Base-by-base conservation (phyloP, 202 grass and related monocot species). In the Saccharum hybrid region DNA sequence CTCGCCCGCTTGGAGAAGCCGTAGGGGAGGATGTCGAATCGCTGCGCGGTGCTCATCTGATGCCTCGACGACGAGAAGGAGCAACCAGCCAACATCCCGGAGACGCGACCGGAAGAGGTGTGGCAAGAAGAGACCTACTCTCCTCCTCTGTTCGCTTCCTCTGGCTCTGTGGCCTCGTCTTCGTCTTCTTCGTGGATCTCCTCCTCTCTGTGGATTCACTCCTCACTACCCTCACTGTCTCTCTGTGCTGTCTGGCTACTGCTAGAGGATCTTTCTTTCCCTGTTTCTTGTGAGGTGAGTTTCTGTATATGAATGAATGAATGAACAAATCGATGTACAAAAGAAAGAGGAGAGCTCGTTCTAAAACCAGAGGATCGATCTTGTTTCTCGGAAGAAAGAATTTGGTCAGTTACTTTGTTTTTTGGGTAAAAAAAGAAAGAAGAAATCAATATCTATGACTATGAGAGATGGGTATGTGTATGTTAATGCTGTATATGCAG, bases 1-100 rank as follows among this genome's bases (percentile, higher is more conserved):
- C 33, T 51, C 2, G 56, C n/a, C 16, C 91, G 76, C 81, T 90
- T 90, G 68, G 96, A 90, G 89, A 99, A 99, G 73, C 91, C 89
- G 76, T 86, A 91, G 34, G 87, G 93, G 71, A 94, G 91, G 72
- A 87, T 41, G 80, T 97, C 91, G 43, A 97, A 87, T 42, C 93
- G 89, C 72, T 92, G 93, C 11, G 86, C 54, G 51, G 90, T 96
- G 85, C 96, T 89, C 96, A 99, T 99, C 88, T 90, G 91, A 90
- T 96, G 91, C 85, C 90, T 94, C 78, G 92, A 88, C 69, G 89
- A 88, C 78, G 89, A 94, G 48, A 91, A 86, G 66, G 92, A 88
- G 92, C 88, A 99, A 82, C 96, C 96, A 78, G 96, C 96, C 96
- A 99, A 96, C 96, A 99, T 99, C 88, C 91, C 96, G 88, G 91